Evolutionary conservation across 768 basidiomycete genomes (phyloP).

Genomic region (Suillus weaverae): DNA sequence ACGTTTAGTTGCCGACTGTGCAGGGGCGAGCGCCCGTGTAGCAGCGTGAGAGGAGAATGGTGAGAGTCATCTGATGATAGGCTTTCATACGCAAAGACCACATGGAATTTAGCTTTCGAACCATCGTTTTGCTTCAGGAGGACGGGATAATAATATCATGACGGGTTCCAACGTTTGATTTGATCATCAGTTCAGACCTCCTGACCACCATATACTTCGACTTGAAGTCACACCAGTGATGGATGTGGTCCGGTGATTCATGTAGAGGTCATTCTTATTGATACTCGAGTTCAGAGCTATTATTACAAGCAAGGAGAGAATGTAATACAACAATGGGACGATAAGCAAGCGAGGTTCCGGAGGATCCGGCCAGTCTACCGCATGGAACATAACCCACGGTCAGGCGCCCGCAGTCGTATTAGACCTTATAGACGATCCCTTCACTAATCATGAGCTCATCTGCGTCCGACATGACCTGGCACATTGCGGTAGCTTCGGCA

Average conservation of each 20-base stretch:
- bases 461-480: constrained; percentile 69
- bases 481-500: constrained; percentile 73
- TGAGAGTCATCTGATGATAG: neutral
- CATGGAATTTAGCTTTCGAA: neutral
- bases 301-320: constrained; percentile 9
- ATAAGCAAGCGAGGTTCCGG: constrained; percentile 6
- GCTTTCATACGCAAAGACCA: neutral
- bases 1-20: constrained; percentile 8
- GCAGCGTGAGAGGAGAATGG: neutral
- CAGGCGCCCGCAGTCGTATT: constrained; percentile 16
- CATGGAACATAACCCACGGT: neutral
- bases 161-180: no score
- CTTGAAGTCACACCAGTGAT: neutral
- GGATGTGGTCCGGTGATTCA: neutral
- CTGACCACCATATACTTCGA: neutral
- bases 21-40: neutral
- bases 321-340: constrained; percentile 4
- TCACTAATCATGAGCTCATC: constrained; percentile 85
- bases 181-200: neutral
- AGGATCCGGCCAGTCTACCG: neutral
- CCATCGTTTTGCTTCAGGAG: neutral
- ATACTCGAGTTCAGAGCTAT: neutral
- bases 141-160: neutral
- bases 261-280: neutral
- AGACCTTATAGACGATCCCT: constrained; percentile 84